Evolutionary conservation across 2,329 filamentous ascomycete genomes (phyloP), one percentile per base, ranked within the genome.

Genomic region (Claviceps lovelessii): DNA sequence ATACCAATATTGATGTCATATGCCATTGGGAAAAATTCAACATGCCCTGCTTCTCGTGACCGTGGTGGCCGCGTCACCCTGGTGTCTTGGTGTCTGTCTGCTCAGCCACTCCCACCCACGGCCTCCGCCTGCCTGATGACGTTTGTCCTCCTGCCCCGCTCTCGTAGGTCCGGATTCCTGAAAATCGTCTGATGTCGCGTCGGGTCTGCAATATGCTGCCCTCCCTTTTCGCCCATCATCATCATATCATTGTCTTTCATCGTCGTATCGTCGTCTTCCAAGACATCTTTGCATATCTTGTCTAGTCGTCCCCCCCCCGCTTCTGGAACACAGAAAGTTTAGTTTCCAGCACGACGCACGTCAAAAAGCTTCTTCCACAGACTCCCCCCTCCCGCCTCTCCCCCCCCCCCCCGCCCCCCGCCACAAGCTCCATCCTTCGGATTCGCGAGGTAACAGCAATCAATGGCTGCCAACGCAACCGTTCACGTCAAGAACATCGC

Each of bases 401-500:
- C n/a, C n/a, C n/a, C n/a, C n/a, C n/a, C n/a, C n/a, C n/a, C n/a
- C n/a, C n/a, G n/a, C n/a, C n/a, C n/a, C n/a, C n/a, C n/a, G n/a
- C n/a, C n/a, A n/a, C n/a, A n/a, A n/a, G n/a, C n/a, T 33, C 48
- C 37, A 37, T 45, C 41, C n/a, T 47, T 13, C 45, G 5, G 42
- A 13, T 48, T 41, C 50, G 55, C 53, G 48, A 54, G 49, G 49
- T 50, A 52, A 41, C 37, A 41, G 52, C 23, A 23, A 23, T 23
- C 48, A 51, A 59, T 57, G 56, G 54, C 59, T 19, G 44, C 55
- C 54, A 56, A 55, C 6, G 39, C 58, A 42, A 59, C 58, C 33
- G 88, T 96, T 60, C 76, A 90, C 74, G 90, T 97, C 65, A 86
- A 87, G 74, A 90, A 93, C 75, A 95, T 98, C 73, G 83, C 87